These are phyloP conservation scores for Cryphonectria carpinicola DNA, from an alignment of 2,329 filamentous ascomycete genomes.

Conservation along the genomic window DNA sequence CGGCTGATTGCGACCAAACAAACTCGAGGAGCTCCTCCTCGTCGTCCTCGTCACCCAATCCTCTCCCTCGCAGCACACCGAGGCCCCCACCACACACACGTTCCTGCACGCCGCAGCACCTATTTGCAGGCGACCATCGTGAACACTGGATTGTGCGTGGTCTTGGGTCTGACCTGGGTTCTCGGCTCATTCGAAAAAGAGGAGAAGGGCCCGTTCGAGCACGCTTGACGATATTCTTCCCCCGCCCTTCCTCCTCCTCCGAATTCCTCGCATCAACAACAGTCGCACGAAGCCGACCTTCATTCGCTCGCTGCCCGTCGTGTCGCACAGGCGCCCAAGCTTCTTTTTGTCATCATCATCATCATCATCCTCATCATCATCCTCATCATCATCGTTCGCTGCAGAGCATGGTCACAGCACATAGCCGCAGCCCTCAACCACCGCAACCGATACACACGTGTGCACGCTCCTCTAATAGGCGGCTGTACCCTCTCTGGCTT, in stretches of 20 bases:
- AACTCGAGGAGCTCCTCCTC: slow-evolving; percentile 10
- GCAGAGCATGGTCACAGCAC: slow-evolving; percentile 20
- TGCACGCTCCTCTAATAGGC: neutral
- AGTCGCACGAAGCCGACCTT: neutral
- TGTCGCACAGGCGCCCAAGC: neutral
- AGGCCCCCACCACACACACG: neutral
- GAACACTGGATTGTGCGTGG: neutral
- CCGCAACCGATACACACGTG: neutral
- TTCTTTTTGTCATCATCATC: neutral
- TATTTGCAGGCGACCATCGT: slow-evolving; percentile 3
- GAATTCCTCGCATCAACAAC: neutral
- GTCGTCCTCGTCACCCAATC: slow-evolving; percentile 1
- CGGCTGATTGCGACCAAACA: slow-evolving; percentile 2
- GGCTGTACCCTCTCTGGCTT: neutral
- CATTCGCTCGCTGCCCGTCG: slow-evolving; percentile 3
- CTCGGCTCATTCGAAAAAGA: neutral
- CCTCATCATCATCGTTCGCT: slow-evolving; percentile 1
- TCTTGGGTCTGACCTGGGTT: neutral
- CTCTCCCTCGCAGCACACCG: neutral
- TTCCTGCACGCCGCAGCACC: neutral
- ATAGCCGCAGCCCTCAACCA: neutral
- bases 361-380: neutral
- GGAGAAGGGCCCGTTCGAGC: neutral
- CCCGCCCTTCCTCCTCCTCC: neutral
- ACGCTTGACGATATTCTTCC: neutral